phyloP scores from a whole-genome alignment of 2,329 filamentous ascomycete species.

The Camptophora hylomeconis region DNA sequence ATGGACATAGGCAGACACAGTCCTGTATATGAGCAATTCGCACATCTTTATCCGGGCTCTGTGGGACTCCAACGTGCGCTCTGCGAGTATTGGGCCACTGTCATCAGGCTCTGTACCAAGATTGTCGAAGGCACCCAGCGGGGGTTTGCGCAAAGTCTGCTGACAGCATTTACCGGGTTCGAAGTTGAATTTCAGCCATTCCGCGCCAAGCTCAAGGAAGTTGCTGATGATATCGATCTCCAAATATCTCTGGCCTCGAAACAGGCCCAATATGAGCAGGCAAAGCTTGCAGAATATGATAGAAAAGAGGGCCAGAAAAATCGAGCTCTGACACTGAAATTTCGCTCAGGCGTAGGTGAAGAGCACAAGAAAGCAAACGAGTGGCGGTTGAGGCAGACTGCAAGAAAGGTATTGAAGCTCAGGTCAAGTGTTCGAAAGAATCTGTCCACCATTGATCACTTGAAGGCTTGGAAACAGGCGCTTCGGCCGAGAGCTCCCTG shows the following conservation, averaged over 20 bases:
- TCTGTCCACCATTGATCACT: conserved; percentile 10
- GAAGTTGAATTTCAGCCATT: conserved; percentile 7
- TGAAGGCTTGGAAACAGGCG: conserved; percentile 13
- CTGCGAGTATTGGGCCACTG: conserved; percentile 12
- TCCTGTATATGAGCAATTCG: conserved; percentile 14
- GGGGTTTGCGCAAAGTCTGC: conserved; percentile 5
- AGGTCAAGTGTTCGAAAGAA: conserved; percentile 4
- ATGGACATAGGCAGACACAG: conserved; percentile 14
- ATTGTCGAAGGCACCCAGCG: conserved; percentile 12
- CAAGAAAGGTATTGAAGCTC: conserved; percentile 2
- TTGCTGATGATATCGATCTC: conserved; percentile 3
- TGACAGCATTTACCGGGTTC: conserved; percentile 8
- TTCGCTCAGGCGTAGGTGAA: background rate
- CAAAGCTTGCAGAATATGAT: conserved; percentile 1
- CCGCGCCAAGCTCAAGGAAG: conserved; percentile 1
- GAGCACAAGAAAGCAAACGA: conserved; percentile 3
- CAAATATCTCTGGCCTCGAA: conserved; percentile 7
- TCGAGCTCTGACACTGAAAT: background rate
- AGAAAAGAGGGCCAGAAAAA: background rate
- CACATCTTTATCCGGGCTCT: conserved; percentile 10
- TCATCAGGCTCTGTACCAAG: conserved; percentile 10
- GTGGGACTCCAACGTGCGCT: conserved; percentile 10
- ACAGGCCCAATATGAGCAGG: background rate
- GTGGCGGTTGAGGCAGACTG: conserved; percentile 2
- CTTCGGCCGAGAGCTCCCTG: conserved; percentile 6